These are phyloP conservation scores for Yamadazyma membranifaciens DNA, from an alignment of 1,139 yeast species.

Conservation along the genomic window DNA sequence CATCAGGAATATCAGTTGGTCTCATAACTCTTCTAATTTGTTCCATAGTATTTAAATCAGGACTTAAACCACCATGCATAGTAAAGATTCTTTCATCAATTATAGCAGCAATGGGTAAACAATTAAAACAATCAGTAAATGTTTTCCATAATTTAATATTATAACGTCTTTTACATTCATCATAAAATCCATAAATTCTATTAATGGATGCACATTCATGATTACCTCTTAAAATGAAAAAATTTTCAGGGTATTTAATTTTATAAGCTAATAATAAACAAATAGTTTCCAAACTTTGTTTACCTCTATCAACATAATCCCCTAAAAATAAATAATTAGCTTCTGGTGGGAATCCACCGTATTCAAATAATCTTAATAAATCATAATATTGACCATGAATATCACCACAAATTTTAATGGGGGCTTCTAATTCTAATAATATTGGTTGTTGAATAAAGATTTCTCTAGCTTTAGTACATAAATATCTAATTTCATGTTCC, in stretches of 20 bases:
- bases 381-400: constrained; percentile 98
- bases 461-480: constrained; percentile 97
- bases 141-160: constrained; percentile 98
- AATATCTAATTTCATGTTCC: constrained; percentile 91
- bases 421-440: constrained; percentile 91
- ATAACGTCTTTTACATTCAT: constrained; percentile 96
- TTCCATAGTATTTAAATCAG: constrained; percentile 95
- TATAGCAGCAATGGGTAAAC: constrained; percentile 96
- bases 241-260: constrained; percentile 96
- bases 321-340: constrained; percentile 94
- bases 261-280: constrained; percentile 91
- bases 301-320: constrained; percentile 98
- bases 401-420: constrained; percentile 92
- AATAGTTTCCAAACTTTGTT: constrained; percentile 92
- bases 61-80: constrained; percentile 98
- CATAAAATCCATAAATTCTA: constrained; percentile 95
- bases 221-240: constrained; percentile 91
- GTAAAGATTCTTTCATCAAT: constrained; percentile 97
- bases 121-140: constrained; percentile 95
- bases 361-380: constrained; percentile 89
- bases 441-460: constrained; percentile 97
- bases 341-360: constrained; percentile 99
- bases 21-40: constrained; percentile 98
- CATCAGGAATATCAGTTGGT: constrained; percentile 98
- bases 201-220: constrained; percentile 98